phyloP scores from a whole-genome alignment of 179 eudicot genomes.

The Heliamphora pulchella region DNA sequence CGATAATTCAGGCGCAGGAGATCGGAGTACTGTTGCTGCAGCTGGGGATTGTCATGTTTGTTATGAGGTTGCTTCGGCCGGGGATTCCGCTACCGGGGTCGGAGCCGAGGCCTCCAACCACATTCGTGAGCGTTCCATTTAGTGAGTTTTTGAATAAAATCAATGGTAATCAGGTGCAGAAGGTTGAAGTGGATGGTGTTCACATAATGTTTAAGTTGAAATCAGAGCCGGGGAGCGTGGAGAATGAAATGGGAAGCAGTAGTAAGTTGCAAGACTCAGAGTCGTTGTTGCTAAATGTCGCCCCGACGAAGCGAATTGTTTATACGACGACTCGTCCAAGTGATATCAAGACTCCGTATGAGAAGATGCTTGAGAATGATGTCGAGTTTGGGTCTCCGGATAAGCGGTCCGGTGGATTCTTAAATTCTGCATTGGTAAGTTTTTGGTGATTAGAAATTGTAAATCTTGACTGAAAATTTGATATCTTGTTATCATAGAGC shows the following conservation, averaged over 20 bases:
- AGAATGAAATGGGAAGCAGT: conserved; percentile 27
- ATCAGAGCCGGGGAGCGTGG: conserved; percentile 34
- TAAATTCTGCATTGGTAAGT: conserved; percentile 86
- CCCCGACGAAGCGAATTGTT: conserved; percentile 59
- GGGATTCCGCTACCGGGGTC: conserved; percentile 73
- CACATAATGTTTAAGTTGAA: conserved; percentile 78
- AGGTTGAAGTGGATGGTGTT: conserved; percentile 92
- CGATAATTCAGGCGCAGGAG: conserved; percentile 75
- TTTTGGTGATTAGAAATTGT: not conserved
- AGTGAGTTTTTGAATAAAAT: conserved; percentile 76
- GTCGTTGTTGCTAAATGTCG: conserved; percentile 47
- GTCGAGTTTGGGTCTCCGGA: conserved; percentile 97
- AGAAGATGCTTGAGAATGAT: conserved; percentile 81
- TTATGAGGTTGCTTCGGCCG: conserved; percentile 69
- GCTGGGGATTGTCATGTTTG: conserved; percentile 69
- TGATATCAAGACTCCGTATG: conserved; percentile 88
- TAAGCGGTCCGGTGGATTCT: conserved; percentile 80
- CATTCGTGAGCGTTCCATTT: conserved; percentile 65
- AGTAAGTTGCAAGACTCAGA: conserved; percentile 57
- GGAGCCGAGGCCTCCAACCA: conserved; percentile 55
- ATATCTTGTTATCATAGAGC: not conserved
- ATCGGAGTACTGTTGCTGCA: conserved; percentile 61
- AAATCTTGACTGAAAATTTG: no score
- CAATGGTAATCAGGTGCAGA: conserved; percentile 62
- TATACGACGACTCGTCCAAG: conserved; percentile 79